These are phyloP conservation scores for Russula ochroleuca DNA, from an alignment of 768 basidiomycete genomes.

Conservation along the genomic window DNA sequence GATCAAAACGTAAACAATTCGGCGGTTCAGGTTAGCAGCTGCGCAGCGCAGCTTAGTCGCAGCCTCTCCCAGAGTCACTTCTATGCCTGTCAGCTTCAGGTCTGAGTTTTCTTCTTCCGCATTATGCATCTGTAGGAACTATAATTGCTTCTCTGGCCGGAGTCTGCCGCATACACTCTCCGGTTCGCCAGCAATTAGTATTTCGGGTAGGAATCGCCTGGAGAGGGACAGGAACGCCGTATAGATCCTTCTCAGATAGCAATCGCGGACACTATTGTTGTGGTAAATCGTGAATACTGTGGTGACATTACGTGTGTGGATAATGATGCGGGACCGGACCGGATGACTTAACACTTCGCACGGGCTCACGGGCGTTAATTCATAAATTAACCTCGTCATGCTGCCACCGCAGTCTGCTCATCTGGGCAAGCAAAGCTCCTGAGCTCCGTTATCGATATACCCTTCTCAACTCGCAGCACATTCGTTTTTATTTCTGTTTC, in stretches of 20 bases:
- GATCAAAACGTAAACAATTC: neutral
- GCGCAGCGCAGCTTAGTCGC: neutral
- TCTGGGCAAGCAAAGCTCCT: constrained; percentile 21
- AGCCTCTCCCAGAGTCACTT: neutral
- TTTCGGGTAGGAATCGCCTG: no score
- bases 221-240: no score
- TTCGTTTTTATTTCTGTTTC: neutral
- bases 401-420: constrained; percentile 21
- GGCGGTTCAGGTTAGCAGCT: neutral
- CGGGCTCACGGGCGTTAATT: constrained; percentile 5
- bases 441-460: constrained; percentile 21
- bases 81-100: neutral
- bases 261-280: no score
- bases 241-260: no score
- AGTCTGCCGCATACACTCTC: no score
- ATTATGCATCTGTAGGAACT: no score
- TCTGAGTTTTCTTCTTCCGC: no score
- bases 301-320: no score
- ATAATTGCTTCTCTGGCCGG: no score
- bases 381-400: constrained; percentile 14
- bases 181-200: no score
- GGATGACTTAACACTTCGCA: constrained; percentile 23
- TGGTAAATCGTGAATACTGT: no score
- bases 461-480: constrained; percentile 4
- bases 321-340: no score